Evolutionary conservation across 495 filamentous ascomycete genomes (phyloP).

Genomic region (Bacidia rubella): DNA sequence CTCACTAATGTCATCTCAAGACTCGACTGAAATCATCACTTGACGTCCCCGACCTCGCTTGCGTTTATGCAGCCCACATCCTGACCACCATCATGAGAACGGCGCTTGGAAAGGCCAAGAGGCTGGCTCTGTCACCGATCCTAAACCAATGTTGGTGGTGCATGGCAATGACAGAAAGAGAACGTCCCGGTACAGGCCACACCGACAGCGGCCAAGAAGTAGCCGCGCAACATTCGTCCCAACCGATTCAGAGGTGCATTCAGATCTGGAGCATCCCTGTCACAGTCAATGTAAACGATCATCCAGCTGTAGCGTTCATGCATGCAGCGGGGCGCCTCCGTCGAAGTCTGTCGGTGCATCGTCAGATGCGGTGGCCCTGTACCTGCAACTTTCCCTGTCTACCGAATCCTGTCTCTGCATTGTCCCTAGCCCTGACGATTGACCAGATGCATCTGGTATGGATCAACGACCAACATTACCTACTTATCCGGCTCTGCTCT

Average conservation of each 20-base stretch:
- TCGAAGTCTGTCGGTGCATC: background rate
- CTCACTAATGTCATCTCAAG: background rate
- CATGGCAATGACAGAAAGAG: no score
- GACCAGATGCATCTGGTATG: background rate
- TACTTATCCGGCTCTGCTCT: background rate
- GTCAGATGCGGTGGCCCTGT: background rate
- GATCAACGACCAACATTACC: background rate
- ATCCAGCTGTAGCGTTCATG: background rate
- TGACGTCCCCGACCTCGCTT: background rate
- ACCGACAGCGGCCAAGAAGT: background rate
- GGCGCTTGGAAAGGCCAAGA: background rate
- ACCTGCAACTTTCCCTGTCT: background rate
- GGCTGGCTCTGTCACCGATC: no score
- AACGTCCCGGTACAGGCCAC: background rate
- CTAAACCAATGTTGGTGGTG: no score
- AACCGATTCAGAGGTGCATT: background rate
- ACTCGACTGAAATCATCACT: background rate
- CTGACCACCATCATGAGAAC: background rate
- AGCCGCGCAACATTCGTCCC: background rate
- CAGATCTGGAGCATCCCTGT: background rate
- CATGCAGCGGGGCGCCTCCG: background rate
- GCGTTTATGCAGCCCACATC: background rate
- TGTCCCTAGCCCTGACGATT: background rate
- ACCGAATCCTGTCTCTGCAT: no score
- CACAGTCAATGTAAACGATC: background rate